Conservation (phyloP, 768 basidiomycete genomes). For the Termitomyces sp. region DNA sequence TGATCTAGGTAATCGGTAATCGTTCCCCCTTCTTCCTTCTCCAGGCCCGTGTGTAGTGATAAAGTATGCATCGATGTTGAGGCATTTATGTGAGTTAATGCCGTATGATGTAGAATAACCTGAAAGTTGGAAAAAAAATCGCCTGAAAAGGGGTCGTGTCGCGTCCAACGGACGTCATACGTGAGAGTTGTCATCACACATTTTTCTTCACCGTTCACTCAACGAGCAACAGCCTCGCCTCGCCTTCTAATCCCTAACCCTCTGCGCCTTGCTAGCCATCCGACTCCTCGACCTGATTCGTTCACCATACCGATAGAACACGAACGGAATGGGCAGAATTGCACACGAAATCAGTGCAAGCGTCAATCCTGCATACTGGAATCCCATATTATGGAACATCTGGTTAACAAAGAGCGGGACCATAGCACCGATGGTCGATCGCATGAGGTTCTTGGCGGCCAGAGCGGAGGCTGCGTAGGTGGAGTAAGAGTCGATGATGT, state of each 20-base stretch:
- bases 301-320: constrained; percentile 38
- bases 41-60: no score
- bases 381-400: constrained; percentile 39
- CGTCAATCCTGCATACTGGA: constrained; percentile 35
- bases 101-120: neutral
- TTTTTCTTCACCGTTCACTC: neutral
- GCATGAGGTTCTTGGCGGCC: constrained; percentile 40
- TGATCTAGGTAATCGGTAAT: no score
- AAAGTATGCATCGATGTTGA: neutral
- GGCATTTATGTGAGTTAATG: neutral
- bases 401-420: constrained; percentile 38
- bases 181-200: neutral
- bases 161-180: neutral
- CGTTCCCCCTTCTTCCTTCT: no score
- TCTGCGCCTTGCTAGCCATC: constrained; percentile 5
- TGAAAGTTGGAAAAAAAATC: neutral
- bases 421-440: constrained; percentile 33
- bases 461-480: constrained; percentile 41
- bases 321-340: constrained; percentile 36
- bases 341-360: constrained; percentile 28
- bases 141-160: neutral
- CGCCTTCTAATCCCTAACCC: constrained; percentile 4
- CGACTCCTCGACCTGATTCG: constrained; percentile 29
- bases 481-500: constrained; percentile 42
- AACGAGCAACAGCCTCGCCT: neutral